Conservation (phyloP, 306 rosid species). For the Sophora flavescens region DNA sequence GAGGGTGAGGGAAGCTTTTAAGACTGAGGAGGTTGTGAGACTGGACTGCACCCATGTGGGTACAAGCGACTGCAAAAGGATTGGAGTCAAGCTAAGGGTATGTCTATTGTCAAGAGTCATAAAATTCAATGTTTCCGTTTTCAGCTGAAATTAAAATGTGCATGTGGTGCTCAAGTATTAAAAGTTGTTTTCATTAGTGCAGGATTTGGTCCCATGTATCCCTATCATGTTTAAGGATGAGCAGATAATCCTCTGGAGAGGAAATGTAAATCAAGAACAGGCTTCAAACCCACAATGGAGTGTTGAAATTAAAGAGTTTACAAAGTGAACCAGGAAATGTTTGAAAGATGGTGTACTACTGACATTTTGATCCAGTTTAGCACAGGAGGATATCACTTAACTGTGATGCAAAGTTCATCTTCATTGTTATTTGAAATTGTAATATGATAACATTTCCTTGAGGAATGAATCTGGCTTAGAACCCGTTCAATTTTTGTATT, state of each 20-base stretch:
- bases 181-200: constrained; percentile 27
- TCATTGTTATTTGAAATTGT: constrained; percentile 14
- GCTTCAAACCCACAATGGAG: constrained; percentile 41
- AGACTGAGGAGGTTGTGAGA: constrained; percentile 80
- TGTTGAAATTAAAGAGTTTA: neutral
- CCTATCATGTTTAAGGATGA: constrained; percentile 92
- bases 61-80: constrained; percentile 81
- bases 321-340: neutral
- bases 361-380: constrained; percentile 30
- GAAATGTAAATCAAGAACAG: constrained; percentile 54
- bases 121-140: constrained; percentile 14
- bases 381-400: neutral
- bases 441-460: neutral
- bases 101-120: constrained; percentile 4
- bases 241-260: constrained; percentile 94
- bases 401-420: constrained; percentile 21
- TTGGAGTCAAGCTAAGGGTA: constrained; percentile 88
- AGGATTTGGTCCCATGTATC: constrained; percentile 88
- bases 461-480: neutral
- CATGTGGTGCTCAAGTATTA: constrained; percentile 15
- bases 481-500: constrained; percentile 24
- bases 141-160: constrained; percentile 20
- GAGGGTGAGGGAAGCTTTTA: constrained; percentile 78
- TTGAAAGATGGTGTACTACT: constrained; percentile 4
- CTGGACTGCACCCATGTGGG: constrained; percentile 87